Evolutionary conservation across 1,284 basidiomycete genomes (phyloP).

Genomic region (Naganishia sp.): DNA sequence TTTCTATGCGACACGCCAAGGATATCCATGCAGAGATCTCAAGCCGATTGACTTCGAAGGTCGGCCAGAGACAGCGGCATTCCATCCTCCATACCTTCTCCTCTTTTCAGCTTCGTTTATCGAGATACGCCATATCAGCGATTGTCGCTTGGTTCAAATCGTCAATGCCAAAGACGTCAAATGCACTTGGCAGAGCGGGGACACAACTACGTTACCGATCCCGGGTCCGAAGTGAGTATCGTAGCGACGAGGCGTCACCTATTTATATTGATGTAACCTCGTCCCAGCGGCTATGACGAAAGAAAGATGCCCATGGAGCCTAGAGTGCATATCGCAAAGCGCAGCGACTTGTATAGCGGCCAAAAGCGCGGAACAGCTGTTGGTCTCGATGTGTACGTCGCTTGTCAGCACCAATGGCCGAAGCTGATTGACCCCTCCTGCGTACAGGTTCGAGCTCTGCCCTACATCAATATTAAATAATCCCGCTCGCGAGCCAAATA

Average conservation of each 20-base stretch:
- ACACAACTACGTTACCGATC: constrained; percentile 46
- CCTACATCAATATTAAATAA: constrained; percentile 53
- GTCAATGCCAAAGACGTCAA: constrained; percentile 77
- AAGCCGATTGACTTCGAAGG: constrained; percentile 94
- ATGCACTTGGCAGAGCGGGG: constrained; percentile 73
- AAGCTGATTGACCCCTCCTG: neutral
- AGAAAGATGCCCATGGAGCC: constrained; percentile 52
- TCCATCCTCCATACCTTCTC: constrained; percentile 84
- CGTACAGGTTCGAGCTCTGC: constrained; percentile 50
- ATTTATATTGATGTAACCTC: neutral
- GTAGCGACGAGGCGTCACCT: constrained; percentile 29
- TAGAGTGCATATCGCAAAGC: constrained; percentile 52
- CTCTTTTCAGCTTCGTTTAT: constrained; percentile 90
- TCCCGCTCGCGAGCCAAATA: constrained; percentile 48
- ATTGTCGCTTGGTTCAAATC: constrained; percentile 84
- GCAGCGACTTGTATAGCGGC: constrained; percentile 38
- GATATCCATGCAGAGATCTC: constrained; percentile 70
- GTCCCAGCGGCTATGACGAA: constrained; percentile 48
- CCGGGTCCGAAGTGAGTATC: constrained; percentile 31
- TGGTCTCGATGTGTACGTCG: constrained; percentile 48
- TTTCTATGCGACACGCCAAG: constrained; percentile 80
- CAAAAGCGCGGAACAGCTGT: constrained; percentile 41
- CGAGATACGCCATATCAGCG: constrained; percentile 83
- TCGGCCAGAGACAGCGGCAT: constrained; percentile 78
- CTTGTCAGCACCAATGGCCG: neutral